A percentile compares a stretch with the other conserved stretches of the same genome.
These are phyloP conservation scores for Ceratocystiopsis sp. DNA, from an alignment of 2,329 filamentous ascomycete species.

Conservation along the genomic window DNA sequence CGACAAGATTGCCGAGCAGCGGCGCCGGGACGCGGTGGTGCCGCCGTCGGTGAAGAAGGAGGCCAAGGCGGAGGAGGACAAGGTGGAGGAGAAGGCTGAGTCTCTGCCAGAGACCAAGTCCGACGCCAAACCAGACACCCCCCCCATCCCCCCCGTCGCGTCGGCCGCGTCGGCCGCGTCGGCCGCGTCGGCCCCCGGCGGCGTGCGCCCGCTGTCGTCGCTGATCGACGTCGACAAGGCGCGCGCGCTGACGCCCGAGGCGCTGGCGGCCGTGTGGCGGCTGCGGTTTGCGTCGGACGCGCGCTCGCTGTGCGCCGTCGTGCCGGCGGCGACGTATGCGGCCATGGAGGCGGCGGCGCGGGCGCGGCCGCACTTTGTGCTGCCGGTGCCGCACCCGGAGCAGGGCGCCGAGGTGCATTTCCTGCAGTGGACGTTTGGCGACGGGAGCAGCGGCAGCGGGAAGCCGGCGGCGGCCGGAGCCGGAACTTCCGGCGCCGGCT, in stretches of 20 bases:
- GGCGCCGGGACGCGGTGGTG: constrained; percentile 46
- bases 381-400: constrained; percentile 57
- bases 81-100: not conserved
- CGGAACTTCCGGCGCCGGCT: not conserved
- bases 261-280: constrained; percentile 81
- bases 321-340: constrained; percentile 57
- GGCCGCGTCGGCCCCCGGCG: constrained; percentile 12
- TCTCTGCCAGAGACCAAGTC: not conserved
- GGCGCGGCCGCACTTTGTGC: constrained; percentile 70
- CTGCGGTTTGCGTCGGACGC: constrained; percentile 61
- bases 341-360: constrained; percentile 56
- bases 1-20: constrained; percentile 61
- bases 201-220: constrained; percentile 25
- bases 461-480: not conserved
- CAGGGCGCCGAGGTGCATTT: constrained; percentile 85
- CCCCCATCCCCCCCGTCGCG: not conserved
- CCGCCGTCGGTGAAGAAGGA: constrained; percentile 8
- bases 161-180: not conserved
- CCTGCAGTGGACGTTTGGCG: constrained; percentile 85
- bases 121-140: not conserved
- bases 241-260: constrained; percentile 52
- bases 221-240: constrained; percentile 67
- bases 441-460: not conserved
- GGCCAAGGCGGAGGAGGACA: not conserved
- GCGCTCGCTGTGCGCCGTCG: constrained; percentile 65